Evolutionary conservation across 1,139 yeast species (phyloP).

Genomic region (Nakaseomyces nivariensis): DNA sequence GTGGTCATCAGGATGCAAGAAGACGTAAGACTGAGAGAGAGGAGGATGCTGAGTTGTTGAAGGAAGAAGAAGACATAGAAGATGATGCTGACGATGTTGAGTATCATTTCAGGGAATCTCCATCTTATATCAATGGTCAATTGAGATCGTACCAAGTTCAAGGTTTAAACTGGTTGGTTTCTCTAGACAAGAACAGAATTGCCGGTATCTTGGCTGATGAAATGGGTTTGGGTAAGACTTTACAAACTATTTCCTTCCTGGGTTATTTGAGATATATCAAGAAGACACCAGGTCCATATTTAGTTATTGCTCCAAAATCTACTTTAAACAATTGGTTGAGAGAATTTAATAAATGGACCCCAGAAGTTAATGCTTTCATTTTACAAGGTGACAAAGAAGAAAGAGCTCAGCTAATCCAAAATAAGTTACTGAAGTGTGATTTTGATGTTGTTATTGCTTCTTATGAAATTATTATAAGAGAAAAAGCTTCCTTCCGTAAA

Average conservation of each 20-base stretch:
- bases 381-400: conserved; percentile 82
- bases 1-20: conserved; percentile 23
- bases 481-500: conserved; percentile 69
- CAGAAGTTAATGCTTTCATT: conserved; percentile 81
- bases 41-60: conserved; percentile 80
- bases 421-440: conserved; percentile 54
- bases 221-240: conserved; percentile 94
- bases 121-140: conserved; percentile 57
- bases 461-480: conserved; percentile 86
- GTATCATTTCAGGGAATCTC: conserved; percentile 57
- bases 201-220: conserved; percentile 95
- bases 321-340: conserved; percentile 94
- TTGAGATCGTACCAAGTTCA: conserved; percentile 80
- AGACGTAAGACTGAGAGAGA: conserved; percentile 77
- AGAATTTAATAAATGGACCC: conserved; percentile 91
- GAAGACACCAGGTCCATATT: conserved; percentile 80
- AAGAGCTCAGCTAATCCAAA: conserved; percentile 51
- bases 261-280: conserved; percentile 77
- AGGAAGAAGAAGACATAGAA: conserved; percentile 54
- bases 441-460: conserved; percentile 88
- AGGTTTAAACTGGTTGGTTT: conserved; percentile 86
- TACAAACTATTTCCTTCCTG: conserved; percentile 84
- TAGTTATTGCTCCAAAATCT: conserved; percentile 89
- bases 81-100: conserved; percentile 10
- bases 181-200: conserved; percentile 67